phyloP scores from a whole-genome alignment of 1,139 yeast genomes.

The Taiozyma sp. region DNA sequence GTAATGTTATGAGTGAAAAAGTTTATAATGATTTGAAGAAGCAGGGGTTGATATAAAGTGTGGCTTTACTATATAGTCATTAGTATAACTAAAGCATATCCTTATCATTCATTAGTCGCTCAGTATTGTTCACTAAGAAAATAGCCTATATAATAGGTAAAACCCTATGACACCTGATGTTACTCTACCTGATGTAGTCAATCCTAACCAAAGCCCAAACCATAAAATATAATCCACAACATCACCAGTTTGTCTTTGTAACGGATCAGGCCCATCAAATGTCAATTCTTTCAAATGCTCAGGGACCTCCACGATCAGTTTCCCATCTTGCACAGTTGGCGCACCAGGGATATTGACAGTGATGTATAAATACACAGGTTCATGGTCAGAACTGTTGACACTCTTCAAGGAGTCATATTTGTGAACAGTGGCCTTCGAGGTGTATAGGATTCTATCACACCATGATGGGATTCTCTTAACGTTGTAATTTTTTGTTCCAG shows the following conservation, averaged over 20 bases:
- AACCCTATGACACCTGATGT: background rate
- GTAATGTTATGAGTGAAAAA: slow-evolving; percentile 83
- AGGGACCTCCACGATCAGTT: background rate
- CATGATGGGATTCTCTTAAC: slow-evolving; percentile 72
- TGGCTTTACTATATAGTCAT: too few species aligned
- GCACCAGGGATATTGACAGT: slow-evolving; percentile 8
- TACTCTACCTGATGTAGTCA: background rate
- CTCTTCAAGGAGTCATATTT: slow-evolving; percentile 22
- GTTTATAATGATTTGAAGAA: slow-evolving; percentile 80
- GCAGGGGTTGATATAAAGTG: slow-evolving; percentile 61
- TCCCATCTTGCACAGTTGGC: slow-evolving; percentile 4
- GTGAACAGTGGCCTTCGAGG: slow-evolving; percentile 6
- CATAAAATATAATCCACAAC: background rate
- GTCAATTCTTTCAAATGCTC: background rate
- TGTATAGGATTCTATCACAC: slow-evolving; percentile 74
- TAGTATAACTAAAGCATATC: too few species aligned
- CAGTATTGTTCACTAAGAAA: background rate
- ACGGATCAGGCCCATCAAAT: background rate
- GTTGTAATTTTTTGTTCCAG: slow-evolving; percentile 49
- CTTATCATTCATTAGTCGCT: too few species aligned
- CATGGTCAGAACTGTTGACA: slow-evolving; percentile 30
- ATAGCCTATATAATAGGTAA: background rate
- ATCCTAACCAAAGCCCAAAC: background rate
- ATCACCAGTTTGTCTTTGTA: background rate
- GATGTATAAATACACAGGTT: slow-evolving; percentile 27